phyloP scores from a whole-genome alignment of 2,329 filamentous ascomycete genomes.

The Aspergillus sclerotialis region DNA sequence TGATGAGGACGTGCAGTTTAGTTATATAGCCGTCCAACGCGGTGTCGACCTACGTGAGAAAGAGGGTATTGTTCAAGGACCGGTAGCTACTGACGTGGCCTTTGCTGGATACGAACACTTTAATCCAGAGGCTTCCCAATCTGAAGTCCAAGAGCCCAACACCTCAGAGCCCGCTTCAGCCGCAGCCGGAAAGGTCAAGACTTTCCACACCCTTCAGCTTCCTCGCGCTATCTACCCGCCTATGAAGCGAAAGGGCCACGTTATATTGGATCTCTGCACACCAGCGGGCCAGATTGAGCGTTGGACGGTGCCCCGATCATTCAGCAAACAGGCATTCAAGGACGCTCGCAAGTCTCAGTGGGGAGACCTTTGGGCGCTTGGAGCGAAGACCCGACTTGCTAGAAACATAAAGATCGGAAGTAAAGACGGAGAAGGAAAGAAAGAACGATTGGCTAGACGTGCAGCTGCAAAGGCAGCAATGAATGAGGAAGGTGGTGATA shows the following conservation, averaged over 20 bases:
- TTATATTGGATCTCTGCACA: constrained; percentile 87
- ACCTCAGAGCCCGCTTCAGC: too few relatives aligned
- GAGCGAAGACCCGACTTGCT: constrained; percentile 73
- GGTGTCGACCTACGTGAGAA: constrained; percentile 55
- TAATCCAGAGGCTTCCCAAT: constrained; percentile 17
- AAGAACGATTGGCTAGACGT: constrained; percentile 33
- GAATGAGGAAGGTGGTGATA: constrained; percentile 18
- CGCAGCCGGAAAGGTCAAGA: constrained; percentile 4
- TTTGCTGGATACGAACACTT: constrained; percentile 64
- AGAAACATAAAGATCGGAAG: constrained; percentile 56
- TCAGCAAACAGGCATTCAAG: constrained; percentile 74
- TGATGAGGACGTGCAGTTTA: constrained; percentile 86
- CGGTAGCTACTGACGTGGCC: constrained; percentile 55
- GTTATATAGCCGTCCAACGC: constrained; percentile 78
- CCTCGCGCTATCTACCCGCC: constrained; percentile 73
- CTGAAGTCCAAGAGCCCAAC: constrained; percentile 7
- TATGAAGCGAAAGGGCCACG: constrained; percentile 80
- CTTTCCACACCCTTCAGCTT: constrained; percentile 56
- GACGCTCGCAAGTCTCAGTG: constrained; percentile 85
- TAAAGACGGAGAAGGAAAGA: constrained; percentile 33
- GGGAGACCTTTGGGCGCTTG: constrained; percentile 94
- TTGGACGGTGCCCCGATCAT: constrained; percentile 84
- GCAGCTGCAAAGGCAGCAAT: constrained; percentile 20
- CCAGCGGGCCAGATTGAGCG: constrained; percentile 78
- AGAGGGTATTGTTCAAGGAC: constrained; percentile 42